phyloP scores from a whole-genome alignment of 2,329 filamentous ascomycete genomes.

The Blastomyces silverae region DNA sequence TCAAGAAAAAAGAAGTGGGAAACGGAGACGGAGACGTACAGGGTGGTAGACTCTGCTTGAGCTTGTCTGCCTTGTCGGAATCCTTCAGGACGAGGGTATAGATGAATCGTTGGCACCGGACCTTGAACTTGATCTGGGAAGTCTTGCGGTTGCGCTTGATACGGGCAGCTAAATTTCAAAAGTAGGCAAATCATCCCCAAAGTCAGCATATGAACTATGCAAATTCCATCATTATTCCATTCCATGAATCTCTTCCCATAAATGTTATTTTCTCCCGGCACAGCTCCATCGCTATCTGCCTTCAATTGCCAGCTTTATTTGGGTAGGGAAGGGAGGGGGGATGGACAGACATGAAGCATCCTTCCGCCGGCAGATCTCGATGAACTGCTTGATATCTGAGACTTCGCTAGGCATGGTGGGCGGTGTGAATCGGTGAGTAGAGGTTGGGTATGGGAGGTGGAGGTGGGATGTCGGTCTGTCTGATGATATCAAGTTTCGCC shows the following conservation, averaged over 20 bases:
- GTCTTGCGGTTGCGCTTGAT: slow-evolving; percentile 93
- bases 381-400: slow-evolving; percentile 99
- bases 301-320: background rate
- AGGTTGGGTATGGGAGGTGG: background rate
- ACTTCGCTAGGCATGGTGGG: slow-evolving; percentile 97
- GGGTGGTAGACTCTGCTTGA: slow-evolving; percentile 97
- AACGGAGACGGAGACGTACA: slow-evolving; percentile 56
- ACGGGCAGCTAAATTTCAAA: slow-evolving; percentile 59
- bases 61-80: slow-evolving; percentile 98
- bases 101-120: slow-evolving; percentile 91
- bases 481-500: slow-evolving; percentile 18
- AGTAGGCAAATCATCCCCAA: background rate
- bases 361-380: slow-evolving; percentile 99
- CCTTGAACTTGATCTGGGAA: slow-evolving; percentile 99
- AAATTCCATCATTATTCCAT: background rate
- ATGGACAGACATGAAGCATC: slow-evolving; percentile 85
- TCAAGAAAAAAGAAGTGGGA: background rate
- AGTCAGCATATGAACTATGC: background rate
- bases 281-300: background rate
- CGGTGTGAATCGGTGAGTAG: slow-evolving; percentile 30
- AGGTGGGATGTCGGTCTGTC: background rate
- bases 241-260: background rate
- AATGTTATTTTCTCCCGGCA: background rate
- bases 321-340: slow-evolving; percentile 16
- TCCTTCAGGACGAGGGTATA: slow-evolving; percentile 99